A percentile compares a stretch with the other conserved stretches of the same genome.
These are phyloP conservation scores for Gossypium trilobum DNA, from an alignment of 441 rosid species.

Conservation along the genomic window DNA sequence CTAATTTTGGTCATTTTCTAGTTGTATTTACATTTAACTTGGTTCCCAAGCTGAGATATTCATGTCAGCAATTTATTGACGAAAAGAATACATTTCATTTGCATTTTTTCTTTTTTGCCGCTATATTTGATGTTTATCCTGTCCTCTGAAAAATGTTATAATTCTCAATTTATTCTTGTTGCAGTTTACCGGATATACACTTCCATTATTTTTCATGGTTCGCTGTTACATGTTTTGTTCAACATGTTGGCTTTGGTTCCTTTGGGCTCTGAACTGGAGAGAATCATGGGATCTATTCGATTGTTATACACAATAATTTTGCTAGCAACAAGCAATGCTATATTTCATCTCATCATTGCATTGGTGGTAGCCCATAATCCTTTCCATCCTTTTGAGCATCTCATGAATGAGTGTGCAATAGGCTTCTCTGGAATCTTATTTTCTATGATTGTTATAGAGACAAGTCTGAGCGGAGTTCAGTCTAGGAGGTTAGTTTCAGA, in stretches of 20 bases:
- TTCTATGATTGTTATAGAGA: constrained; percentile 86
- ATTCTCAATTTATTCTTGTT: constrained; percentile 11
- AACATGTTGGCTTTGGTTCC: constrained; percentile 96
- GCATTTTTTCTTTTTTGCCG: neutral
- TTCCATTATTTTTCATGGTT: constrained; percentile 72
- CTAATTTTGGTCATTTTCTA: neutral
- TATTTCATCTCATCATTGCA: constrained; percentile 68
- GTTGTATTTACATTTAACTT: neutral
- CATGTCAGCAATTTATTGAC: constrained; percentile 9
- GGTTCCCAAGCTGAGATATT: neutral
- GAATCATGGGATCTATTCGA: constrained; percentile 90
- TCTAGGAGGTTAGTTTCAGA: constrained; percentile 56
- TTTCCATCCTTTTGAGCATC: constrained; percentile 25
- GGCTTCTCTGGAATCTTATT: constrained; percentile 88
- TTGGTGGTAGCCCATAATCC: constrained; percentile 58
- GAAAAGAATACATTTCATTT: neutral
- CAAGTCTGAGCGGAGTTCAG: constrained; percentile 81
- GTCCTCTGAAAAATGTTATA: neutral
- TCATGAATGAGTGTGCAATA: constrained; percentile 75
- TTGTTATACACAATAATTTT: constrained; percentile 55
- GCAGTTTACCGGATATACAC: constrained; percentile 87
- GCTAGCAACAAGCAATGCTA: constrained; percentile 74
- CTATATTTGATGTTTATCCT: neutral
- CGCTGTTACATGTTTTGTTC: constrained; percentile 78
- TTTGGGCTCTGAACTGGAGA: constrained; percentile 88